A percentile compares a stretch with the other conserved stretches of the same genome.
These are phyloP conservation scores for Mycogone perniciosa DNA, from an alignment of 2,329 filamentous ascomycete genomes.

Conservation along the genomic window DNA sequence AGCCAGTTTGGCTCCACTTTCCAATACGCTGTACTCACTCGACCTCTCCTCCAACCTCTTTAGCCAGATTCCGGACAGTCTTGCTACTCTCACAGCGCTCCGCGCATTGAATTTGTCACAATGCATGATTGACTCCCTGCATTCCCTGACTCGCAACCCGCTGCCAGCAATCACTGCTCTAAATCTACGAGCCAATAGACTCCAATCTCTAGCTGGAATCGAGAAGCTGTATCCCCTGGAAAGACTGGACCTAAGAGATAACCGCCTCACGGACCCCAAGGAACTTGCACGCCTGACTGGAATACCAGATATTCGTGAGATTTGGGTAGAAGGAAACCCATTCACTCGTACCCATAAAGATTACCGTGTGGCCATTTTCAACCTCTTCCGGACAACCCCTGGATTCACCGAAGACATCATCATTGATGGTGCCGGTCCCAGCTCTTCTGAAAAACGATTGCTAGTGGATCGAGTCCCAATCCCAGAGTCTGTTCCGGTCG, in stretches of 20 bases:
- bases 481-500: conserved; percentile 67
- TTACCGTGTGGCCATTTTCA: conserved; percentile 89
- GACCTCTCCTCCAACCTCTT: conserved; percentile 92
- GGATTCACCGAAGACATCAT: conserved; percentile 87
- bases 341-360: conserved; percentile 81
- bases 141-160: conserved; percentile 78
- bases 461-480: conserved; percentile 77
- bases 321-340: conserved; percentile 88
- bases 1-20: conserved; percentile 70
- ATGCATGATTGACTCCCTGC: conserved; percentile 94
- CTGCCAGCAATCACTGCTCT: conserved; percentile 89
- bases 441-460: conserved; percentile 78
- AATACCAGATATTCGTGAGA: conserved; percentile 84
- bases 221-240: conserved; percentile 86
- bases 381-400: conserved; percentile 83
- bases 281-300: conserved; percentile 85
- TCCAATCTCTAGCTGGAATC: conserved; percentile 81
- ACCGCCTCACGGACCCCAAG: conserved; percentile 80
- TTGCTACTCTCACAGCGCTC: conserved; percentile 79
- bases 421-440: conserved; percentile 78
- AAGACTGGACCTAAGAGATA: conserved; percentile 84
- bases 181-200: conserved; percentile 82
- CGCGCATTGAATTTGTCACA: conserved; percentile 89
- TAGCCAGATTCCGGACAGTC: conserved; percentile 85
- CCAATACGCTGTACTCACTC: conserved; percentile 83